phyloP scores from a whole-genome alignment of 257 asterid species.

The Rhazya stricta region DNA sequence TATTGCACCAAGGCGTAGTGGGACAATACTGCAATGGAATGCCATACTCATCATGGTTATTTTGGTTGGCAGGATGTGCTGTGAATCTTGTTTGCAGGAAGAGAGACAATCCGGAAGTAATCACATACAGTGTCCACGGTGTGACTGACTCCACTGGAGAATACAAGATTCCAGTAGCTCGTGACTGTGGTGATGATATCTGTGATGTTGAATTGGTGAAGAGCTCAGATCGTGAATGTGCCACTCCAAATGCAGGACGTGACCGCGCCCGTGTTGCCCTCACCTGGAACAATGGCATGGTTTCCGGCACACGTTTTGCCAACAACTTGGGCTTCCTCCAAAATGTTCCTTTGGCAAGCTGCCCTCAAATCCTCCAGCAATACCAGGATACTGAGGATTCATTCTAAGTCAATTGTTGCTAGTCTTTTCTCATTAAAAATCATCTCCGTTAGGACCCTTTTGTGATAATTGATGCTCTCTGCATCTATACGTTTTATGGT shows the following conservation, averaged over 20 bases:
- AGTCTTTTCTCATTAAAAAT: background rate
- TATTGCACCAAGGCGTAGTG: too few relatives aligned
- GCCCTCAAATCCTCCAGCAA: slow-evolving; percentile 58
- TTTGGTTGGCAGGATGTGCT: slow-evolving; percentile 37
- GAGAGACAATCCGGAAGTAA: slow-evolving; percentile 13
- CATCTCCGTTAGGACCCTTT: slow-evolving; percentile 11
- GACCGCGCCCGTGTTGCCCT: slow-evolving; percentile 69
- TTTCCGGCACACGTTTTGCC: slow-evolving; percentile 42
- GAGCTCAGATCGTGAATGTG: slow-evolving; percentile 53
- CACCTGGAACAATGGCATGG: slow-evolving; percentile 72
- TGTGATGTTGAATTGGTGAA: slow-evolving; percentile 49
- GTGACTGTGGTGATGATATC: slow-evolving; percentile 57
- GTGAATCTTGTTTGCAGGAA: slow-evolving; percentile 57
- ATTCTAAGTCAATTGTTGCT: background rate
- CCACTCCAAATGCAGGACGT: slow-evolving; percentile 44
- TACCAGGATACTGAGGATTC: slow-evolving; percentile 51
- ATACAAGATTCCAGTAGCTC: slow-evolving; percentile 42
- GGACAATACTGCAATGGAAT: background rate
- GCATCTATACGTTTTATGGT: background rate
- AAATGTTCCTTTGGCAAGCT: slow-evolving; percentile 41
- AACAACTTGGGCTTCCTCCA: slow-evolving; percentile 59
- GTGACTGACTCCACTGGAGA: slow-evolving; percentile 41
- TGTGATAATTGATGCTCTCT: slow-evolving; percentile 9
- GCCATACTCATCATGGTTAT: background rate
- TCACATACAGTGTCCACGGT: slow-evolving; percentile 32